phyloP scores from a whole-genome alignment of 2,329 filamentous ascomycete species.

The Lecanoromycetidae sp. region DNA sequence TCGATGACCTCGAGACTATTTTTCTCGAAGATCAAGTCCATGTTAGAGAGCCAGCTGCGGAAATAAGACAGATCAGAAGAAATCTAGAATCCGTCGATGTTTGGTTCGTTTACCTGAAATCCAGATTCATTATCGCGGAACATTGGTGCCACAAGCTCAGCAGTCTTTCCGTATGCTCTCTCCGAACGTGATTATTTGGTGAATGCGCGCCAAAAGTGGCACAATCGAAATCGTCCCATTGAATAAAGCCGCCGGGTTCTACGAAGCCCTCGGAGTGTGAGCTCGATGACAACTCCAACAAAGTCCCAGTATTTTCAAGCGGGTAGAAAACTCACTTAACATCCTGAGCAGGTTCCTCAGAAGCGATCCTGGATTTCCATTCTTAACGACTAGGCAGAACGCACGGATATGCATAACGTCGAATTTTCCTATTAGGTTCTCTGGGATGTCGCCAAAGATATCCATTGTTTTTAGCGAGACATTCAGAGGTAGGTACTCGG shows the following conservation, averaged over 20 bases:
- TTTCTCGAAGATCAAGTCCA: background rate
- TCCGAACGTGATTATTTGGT: background rate
- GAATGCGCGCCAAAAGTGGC: background rate
- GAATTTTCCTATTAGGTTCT: background rate
- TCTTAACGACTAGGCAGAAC: background rate
- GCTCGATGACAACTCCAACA: background rate
- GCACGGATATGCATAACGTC: background rate
- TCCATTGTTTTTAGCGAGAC: constrained; percentile 10
- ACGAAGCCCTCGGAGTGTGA: background rate
- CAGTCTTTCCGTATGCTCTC: background rate
- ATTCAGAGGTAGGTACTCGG: background rate
- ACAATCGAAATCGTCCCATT: constrained; percentile 7
- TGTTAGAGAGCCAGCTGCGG: background rate
- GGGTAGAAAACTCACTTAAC: background rate
- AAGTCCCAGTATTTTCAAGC: background rate
- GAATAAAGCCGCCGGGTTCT: constrained; percentile 12
- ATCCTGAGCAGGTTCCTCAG: background rate
- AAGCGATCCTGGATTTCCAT: background rate
- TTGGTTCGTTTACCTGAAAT: background rate
- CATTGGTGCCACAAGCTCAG: background rate
- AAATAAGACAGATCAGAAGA: background rate
- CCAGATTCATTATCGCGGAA: background rate
- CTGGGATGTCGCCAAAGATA: constrained; percentile 9
- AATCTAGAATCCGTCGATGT: background rate
- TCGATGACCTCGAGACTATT: background rate